These are phyloP conservation scores for Discostella stelligera DNA, from an alignment of 352 stramenopile genomes.

Conservation along the genomic window DNA sequence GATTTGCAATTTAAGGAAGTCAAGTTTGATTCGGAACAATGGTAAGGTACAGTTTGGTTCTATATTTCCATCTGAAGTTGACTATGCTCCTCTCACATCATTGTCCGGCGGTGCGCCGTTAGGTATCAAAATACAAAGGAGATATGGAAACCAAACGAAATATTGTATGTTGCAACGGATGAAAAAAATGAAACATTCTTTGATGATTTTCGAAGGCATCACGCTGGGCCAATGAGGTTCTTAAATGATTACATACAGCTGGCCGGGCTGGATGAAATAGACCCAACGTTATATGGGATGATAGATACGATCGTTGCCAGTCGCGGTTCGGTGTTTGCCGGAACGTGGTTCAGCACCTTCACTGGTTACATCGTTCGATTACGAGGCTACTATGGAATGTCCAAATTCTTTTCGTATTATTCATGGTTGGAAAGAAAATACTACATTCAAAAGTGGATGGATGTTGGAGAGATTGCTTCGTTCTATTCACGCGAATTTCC, in stretches of 20 bases:
- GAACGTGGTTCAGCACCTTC: slow-evolving; percentile 85
- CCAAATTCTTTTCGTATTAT: slow-evolving; percentile 67
- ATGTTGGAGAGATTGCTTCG: slow-evolving; percentile 47
- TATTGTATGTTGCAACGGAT: slow-evolving; percentile 85
- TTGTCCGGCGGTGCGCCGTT: slow-evolving; percentile 29
- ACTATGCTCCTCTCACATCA: background rate
- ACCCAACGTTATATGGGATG: slow-evolving; percentile 78
- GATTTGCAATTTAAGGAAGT: slow-evolving; percentile 84
- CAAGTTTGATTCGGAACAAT: slow-evolving; percentile 73
- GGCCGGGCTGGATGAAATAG: slow-evolving; percentile 62
- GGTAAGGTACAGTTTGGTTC: slow-evolving; percentile 21
- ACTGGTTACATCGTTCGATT: slow-evolving; percentile 84
- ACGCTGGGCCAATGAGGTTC: slow-evolving; percentile 68
- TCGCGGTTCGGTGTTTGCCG: slow-evolving; percentile 61
- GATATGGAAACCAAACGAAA: slow-evolving; percentile 61
- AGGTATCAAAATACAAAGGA: slow-evolving; percentile 75
- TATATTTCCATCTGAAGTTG: background rate
- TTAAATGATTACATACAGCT: slow-evolving; percentile 81
- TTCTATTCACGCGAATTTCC: slow-evolving; percentile 65
- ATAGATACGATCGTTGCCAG: slow-evolving; percentile 76
- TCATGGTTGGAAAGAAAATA: slow-evolving; percentile 57
- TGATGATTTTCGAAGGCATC: slow-evolving; percentile 72
- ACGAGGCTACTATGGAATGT: slow-evolving; percentile 76
- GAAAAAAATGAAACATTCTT: slow-evolving; percentile 82
- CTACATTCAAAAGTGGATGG: slow-evolving; percentile 61